These are phyloP conservation scores for Pseudogymnoascus sp. DNA, from an alignment of 2,329 filamentous ascomycete genomes.

Conservation along the genomic window DNA sequence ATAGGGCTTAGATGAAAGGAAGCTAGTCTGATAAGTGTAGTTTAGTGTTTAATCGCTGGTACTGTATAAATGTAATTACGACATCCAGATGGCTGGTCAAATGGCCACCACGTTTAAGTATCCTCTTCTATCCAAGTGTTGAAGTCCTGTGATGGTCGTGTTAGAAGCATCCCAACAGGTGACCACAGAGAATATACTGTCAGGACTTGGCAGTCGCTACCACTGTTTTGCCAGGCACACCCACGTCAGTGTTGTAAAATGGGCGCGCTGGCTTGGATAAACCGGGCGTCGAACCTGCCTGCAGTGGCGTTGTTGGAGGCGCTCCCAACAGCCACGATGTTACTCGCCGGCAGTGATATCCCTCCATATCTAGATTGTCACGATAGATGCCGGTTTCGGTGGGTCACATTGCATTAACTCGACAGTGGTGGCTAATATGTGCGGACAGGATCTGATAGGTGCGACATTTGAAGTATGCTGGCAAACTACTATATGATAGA, in stretches of 20 bases:
- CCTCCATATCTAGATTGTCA: neutral
- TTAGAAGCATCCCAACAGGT: neutral
- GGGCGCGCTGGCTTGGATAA: neutral
- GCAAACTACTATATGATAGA: neutral
- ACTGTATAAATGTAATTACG: slow-evolving; percentile 7
- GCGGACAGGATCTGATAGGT: neutral
- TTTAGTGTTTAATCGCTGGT: slow-evolving; percentile 8
- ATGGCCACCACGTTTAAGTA: neutral
- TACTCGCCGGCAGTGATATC: neutral
- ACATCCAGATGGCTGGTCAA: neutral
- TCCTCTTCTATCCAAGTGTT: neutral
- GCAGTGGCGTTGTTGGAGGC: neutral
- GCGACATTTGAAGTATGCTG: neutral
- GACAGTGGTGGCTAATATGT: neutral
- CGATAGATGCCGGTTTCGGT: neutral
- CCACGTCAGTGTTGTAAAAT: neutral
- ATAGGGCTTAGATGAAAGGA: neutral
- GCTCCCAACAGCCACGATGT: neutral
- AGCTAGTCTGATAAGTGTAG: neutral
- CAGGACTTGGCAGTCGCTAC: neutral
- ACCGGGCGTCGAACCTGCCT: neutral
- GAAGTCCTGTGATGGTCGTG: neutral
- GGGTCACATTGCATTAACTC: neutral
- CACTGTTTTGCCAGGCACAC: neutral
- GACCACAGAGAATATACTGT: neutral